phyloP scores from a whole-genome alignment of 352 stramenopile genomes.

The Phytophthora ramorum region DNA sequence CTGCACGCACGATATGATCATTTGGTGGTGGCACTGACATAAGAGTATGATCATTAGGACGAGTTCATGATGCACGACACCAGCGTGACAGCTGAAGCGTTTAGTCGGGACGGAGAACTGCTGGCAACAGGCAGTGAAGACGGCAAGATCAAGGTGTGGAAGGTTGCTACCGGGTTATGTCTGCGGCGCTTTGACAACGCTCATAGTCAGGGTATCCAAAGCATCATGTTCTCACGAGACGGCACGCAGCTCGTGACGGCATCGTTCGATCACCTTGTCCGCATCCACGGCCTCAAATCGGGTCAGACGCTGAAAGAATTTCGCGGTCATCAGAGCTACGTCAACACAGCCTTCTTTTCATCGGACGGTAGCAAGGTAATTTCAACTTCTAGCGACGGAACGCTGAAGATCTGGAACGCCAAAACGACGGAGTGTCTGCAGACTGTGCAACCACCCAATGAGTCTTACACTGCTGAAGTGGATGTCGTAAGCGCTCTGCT shows the following conservation, averaged over 20 bases:
- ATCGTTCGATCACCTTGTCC: constrained; percentile 89
- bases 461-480: constrained; percentile 62
- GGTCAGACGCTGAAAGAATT: constrained; percentile 95
- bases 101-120: constrained; percentile 88
- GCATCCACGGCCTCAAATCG: constrained; percentile 94
- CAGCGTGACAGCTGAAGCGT: constrained; percentile 86
- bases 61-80: constrained; percentile 94
- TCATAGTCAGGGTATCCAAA: constrained; percentile 83
- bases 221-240: constrained; percentile 91
- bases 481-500: constrained; percentile 79
- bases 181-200: constrained; percentile 90
- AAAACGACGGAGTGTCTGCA: constrained; percentile 85
- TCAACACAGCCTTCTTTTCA: constrained; percentile 90
- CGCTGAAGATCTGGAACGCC: constrained; percentile 90
- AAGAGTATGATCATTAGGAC: constrained; percentile 45
- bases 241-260: constrained; percentile 91
- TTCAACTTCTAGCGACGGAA: constrained; percentile 92
- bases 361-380: constrained; percentile 79
- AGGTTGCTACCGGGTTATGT: constrained; percentile 89
- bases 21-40: neutral
- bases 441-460: constrained; percentile 74
- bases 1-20: neutral
- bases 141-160: constrained; percentile 94
- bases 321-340: constrained; percentile 92
- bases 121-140: constrained; percentile 89